phyloP scores from a whole-genome alignment of 306 rosid genomes.

The Corylus americana region DNA sequence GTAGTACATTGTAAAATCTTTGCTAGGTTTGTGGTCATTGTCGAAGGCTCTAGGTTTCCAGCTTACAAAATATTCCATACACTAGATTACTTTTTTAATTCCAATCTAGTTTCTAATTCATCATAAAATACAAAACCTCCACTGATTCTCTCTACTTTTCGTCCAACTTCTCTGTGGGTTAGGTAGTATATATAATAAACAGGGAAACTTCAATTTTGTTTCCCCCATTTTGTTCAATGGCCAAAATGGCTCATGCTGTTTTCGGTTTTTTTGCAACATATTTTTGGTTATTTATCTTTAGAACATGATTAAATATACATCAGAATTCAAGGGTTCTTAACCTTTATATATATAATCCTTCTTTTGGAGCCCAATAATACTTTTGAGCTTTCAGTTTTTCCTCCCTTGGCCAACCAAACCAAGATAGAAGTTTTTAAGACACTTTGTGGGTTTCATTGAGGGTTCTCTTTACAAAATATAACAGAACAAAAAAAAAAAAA shows the following conservation, averaged over 20 bases:
- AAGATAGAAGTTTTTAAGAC: not conserved
- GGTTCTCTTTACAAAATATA: no score
- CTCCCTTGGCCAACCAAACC: not conserved
- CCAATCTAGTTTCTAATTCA: not conserved
- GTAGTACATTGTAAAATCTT: conserved; percentile 38
- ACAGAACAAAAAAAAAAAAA: no score
- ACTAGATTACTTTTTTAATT: conserved; percentile 11
- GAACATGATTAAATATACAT: no score
- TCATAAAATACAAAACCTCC: not conserved
- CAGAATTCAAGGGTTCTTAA: no score
- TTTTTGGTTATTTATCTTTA: no score
- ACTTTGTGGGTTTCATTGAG: not conserved
- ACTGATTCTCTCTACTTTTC: not conserved
- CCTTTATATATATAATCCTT: no score
- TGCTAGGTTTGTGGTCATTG: conserved; percentile 45
- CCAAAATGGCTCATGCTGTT: no score
- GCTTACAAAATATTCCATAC: conserved; percentile 44
- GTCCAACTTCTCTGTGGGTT: not conserved
- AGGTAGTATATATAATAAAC: no score
- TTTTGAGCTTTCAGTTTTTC: not conserved
- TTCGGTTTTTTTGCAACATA: no score
- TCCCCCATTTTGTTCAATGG: no score
- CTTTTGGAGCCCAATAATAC: no score
- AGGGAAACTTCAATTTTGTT: not conserved
- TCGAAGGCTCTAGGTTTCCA: conserved; percentile 34